Base-by-base conservation (phyloP, 108 stramenopile genomes). In the Pseudonitzschia multiseries region DNA sequence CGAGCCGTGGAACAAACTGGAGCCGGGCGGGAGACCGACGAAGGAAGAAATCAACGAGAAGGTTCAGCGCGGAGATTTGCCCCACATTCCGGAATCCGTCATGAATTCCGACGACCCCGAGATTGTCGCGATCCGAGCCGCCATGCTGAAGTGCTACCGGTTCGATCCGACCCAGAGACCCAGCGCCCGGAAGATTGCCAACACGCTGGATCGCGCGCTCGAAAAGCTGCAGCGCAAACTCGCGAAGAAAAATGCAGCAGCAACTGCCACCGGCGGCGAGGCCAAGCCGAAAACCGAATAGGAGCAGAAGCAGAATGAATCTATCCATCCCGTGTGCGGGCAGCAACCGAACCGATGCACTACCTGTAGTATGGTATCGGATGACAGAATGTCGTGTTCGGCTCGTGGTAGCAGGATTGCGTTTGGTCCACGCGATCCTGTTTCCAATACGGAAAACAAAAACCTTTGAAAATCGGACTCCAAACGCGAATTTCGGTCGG, bases 1-100 rank as follows among this genome's bases (percentile, higher is more conserved):
- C 43, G 86, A 89, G 70, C 91, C 91, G 21, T 87, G 88, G 84
- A 83, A 87, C 71, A 87, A 87, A 59, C 72, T 90, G 29, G 86
- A 90, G 71, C 78, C 76, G 8, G 81, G 83, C 62, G 86, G 85
- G 4, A 69, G 74, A 26, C 86, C 85, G n/a, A 42, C 69, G 13
- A 86, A 82, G 63, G 83, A 82, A 21, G 77, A 79, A 57, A 65
- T 92, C 1, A 72, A 65, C 32, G 65, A 74, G 5, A 77, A 82
- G 65, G 86, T 91, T 14, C 69, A 80, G 61, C 54, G 59, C 32
- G 91, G 91, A 15, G 65, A 63, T 5, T 46, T 89, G 32, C 91
- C 91, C 4, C 70, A 56, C 27, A 83, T 92, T 28, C 86, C 88
- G 1, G 76, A 80, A 18, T 46, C 81, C 24, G 69, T 87, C 33